phyloP scores from a whole-genome alignment of 116 monocot genomes.

The Zostera marina region DNA sequence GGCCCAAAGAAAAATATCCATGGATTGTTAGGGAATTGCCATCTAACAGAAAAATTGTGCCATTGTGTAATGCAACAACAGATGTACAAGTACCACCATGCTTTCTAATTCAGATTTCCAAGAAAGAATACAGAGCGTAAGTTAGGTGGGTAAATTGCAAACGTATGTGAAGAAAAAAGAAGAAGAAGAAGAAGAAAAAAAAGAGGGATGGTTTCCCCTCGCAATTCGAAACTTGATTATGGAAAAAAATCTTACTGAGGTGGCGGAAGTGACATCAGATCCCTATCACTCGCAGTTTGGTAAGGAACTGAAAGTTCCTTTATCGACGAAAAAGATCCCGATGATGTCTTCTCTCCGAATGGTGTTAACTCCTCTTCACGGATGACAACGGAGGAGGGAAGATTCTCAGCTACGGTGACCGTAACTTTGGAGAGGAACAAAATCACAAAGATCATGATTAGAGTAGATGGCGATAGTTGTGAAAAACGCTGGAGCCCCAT shows the following conservation, averaged over 20 bases:
- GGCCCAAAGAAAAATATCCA: slow-evolving; percentile 41
- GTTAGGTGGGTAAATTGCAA: not conserved
- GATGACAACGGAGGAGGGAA: not conserved
- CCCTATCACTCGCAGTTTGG: not conserved
- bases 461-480: not conserved
- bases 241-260: slow-evolving; percentile 1
- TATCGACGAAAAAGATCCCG: not conserved
- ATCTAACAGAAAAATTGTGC: slow-evolving; percentile 39
- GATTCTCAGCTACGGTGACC: not conserved
- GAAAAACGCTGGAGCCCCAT: too few relatives aligned
- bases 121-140: not conserved
- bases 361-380: not conserved
- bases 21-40: slow-evolving; percentile 7
- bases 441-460: not conserved
- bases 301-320: not conserved
- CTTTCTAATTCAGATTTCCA: slow-evolving; percentile 5
- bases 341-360: not conserved
- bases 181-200: not conserved
- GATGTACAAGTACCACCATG: slow-evolving; percentile 1
- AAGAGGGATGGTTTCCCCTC: not conserved
- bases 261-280: not conserved
- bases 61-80: slow-evolving; percentile 34
- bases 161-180: not conserved
- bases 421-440: not conserved
- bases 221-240: not conserved